Base-by-base conservation (phyloP, 768 basidiomycete genomes). In the Heimioporus sp. region DNA sequence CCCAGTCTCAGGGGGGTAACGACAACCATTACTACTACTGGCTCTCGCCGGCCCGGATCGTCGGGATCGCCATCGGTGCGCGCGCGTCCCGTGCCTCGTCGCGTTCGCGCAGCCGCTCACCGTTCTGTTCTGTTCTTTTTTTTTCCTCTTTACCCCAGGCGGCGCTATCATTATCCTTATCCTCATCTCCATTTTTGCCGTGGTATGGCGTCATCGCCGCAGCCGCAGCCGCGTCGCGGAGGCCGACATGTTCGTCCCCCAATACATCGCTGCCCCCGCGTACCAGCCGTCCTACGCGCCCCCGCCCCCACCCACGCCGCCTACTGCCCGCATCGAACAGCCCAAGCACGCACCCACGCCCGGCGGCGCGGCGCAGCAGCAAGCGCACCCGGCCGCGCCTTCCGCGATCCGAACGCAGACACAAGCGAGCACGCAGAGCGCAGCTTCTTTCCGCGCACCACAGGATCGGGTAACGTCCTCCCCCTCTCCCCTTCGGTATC, bases 31-130 rank as follows among this genome's bases (percentile, higher is more conserved):
- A 48, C 49, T 19, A 43, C 32, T 49, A 57, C 24, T 62, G 66
- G 61, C 32, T 67, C 38, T 44, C 66, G 9, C 64, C 64, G 12
- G 64, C 52, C 5, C 62, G 68, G 19, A 64, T 68, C 49, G 59
- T 31, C 16, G 66, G 59, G 12, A 41, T 68, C 5, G 57, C 58
- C 13, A 9, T 68, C 40, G 68, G 66, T 70, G 8, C 17, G 65
- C 53, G 24, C 24, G 24, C 24, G 3, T 5, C 24, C 5, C 24
- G 24, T 24, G 24, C 24, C 24, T 5, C 24, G 24, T 24, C n/a
- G 5, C 24, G 24, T 24, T 24, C 24, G 24, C 24, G 24, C 24
- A 24, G 24, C 24, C 24, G 24, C 24, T 24, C 24, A 24, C 3
- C n/a, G n/a, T n/a, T n/a, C n/a, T n/a, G n/a, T n/a, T n/a, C n/a